Evolutionary conservation across 768 basidiomycete genomes (phyloP), one percentile per base, ranked within the genome.

Genomic region (Clavulina sp.): DNA sequence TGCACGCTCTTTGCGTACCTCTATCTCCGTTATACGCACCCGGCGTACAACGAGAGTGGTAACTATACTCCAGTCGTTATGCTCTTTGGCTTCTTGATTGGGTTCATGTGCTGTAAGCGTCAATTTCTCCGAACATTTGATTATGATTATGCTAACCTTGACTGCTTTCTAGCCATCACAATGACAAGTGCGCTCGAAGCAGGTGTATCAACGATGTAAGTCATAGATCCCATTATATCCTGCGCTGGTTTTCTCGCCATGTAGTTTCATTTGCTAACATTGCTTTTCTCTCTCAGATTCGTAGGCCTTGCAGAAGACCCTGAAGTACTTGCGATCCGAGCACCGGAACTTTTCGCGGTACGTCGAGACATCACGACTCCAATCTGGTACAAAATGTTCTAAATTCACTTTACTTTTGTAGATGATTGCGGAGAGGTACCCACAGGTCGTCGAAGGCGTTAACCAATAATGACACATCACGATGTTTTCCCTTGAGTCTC

Each of bases 281-380:
- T 44, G 49, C 26, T n/a, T 29, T 36, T 38, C 28, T 24, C 26
- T 50, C 30, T 21, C 51, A 82, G 81, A 32, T 85, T 88, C 60
- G 86, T 89, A 30, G 85, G 84, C 5, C 70, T 89, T 5, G 84
- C 77, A 48, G 85, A 89, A 63, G 84, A 89, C 60, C 86, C 84
- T 2, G 76, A 81, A 58, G 74, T 87, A 19, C 68, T 88, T 43
- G 78, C 78, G 4, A 68, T 75, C 41, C 73, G 87, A 47, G 78
- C 81, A 18, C 85, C 84, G 18, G 75, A 71, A 32, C 66, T 87
- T 41, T 86, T 84, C 59, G 68, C 63, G 55, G 60, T 62, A 48
- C 26, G 51, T 30, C 13, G 7, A 46, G 9, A 9, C 7, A 7
- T 13, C 43, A 9, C 9, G 13, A 46, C 16, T 23, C 21, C 9